Evolutionary conservation across 192 early-diverging fungal species (phyloP), one percentile per base, ranked within the genome.

Genomic region (Gigaspora rosea): DNA sequence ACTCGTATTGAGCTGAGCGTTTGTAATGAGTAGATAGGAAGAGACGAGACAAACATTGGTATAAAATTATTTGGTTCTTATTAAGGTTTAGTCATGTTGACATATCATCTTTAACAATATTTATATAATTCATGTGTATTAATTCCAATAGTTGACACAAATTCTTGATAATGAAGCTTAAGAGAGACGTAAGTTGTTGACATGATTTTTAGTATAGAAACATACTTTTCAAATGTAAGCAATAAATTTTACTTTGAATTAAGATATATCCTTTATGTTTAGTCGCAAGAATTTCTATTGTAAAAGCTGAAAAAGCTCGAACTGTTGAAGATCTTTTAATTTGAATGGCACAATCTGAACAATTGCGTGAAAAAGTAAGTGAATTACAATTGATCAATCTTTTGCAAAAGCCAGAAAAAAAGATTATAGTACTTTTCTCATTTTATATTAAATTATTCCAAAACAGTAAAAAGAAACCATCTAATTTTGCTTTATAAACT

Each of bases 281-380:
- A 93, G 93, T 97, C 82, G 90, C 91, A n/a, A 89, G 94, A 22
- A 97, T 97, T 70, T 88, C 91, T 15, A 93, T 98, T 74, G 96
- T 98, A 10, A 97, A 96, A 80, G 86, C 89, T 2, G 94, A 95
- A 11, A 92, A 94, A 82, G 96, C 94, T 1, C 88, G 94, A 11
- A 91, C 90, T 12, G 93, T 97, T 18, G 95, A 98, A 78, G 94
- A 95, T 71, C 85, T 96, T 77, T 86, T 98, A 64, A 89, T 98
- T 73, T 88, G 18, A n/a, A n/a, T n/a, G n/a, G n/a, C n/a, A n/a
- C n/a, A n/a, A n/a, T n/a, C n/a, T n/a, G n/a, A n/a, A n/a, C 94
- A 96, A 82, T 83, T 98, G 61, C 86, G 91, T 32, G 87, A 86
- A 35, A 94, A 93, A 80, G 90, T n/a, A n/a, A n/a, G n/a, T n/a